Conservation (phyloP, 257 asterid genomes). For the Solanum bukasovii region DNA sequence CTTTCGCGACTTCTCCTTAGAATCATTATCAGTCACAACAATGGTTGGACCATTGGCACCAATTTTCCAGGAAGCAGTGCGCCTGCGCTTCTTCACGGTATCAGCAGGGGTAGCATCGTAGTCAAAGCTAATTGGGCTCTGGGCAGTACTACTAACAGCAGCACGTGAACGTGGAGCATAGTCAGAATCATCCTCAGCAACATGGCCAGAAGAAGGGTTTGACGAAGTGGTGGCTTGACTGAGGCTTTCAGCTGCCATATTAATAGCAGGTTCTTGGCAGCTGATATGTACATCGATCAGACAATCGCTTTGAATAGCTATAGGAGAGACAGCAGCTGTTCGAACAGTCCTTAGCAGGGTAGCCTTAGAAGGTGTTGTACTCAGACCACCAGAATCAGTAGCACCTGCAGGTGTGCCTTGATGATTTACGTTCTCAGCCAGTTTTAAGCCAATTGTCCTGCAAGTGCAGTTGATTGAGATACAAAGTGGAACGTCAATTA, state of each 20-base stretch:
- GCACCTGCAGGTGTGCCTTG: constrained; percentile 20
- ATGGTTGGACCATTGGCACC: constrained; percentile 47
- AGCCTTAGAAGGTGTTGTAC: neutral
- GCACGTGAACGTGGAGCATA: constrained; percentile 37
- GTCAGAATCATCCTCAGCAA: constrained; percentile 45
- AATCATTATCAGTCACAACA: constrained; percentile 36
- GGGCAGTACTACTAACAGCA: constrained; percentile 23
- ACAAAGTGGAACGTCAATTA: constrained; percentile 4
- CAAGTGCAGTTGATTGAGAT: constrained; percentile 13
- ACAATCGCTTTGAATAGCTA: neutral
- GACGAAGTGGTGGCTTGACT: constrained; percentile 34
- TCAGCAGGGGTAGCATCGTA: constrained; percentile 68
- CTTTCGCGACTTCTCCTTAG: constrained; percentile 10
- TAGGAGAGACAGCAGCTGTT: constrained; percentile 6
- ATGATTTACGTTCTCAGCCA: constrained; percentile 57
- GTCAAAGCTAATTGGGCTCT: constrained; percentile 25
- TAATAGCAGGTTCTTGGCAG: constrained; percentile 18
- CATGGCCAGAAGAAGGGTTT: constrained; percentile 36
- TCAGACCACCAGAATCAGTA: constrained; percentile 18
- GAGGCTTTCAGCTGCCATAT: constrained; percentile 36
- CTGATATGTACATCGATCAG: constrained; percentile 13
- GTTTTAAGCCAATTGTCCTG: constrained; percentile 51
- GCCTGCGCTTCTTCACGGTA: constrained; percentile 87
- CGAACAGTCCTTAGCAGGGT: neutral
- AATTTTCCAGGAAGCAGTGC: constrained; percentile 52